Conservation (phyloP, 805 yeast species). For the Kregervanrija fluxuum region DNA sequence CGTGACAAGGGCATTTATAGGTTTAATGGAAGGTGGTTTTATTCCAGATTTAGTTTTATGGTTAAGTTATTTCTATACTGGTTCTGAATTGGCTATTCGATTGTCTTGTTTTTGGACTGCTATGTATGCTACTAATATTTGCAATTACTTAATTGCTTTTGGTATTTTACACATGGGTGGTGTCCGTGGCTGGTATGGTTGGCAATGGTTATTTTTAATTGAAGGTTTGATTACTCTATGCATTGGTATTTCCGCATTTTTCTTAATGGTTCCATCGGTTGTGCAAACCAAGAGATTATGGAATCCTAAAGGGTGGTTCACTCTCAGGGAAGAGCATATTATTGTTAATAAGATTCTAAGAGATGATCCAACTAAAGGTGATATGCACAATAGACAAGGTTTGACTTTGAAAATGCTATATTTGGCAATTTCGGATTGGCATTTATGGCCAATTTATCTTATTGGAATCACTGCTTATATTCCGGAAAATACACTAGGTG, state of each 20-base stretch:
- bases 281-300: conserved; percentile 25
- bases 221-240: conserved; percentile 52
- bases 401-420: conserved; percentile 33
- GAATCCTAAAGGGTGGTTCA: conserved; percentile 33
- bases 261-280: conserved; percentile 29
- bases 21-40: conserved; percentile 61
- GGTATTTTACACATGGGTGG: conserved; percentile 49
- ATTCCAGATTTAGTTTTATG: conserved; percentile 59
- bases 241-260: conserved; percentile 37
- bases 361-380: conserved; percentile 61
- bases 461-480: conserved; percentile 36
- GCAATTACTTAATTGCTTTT: conserved; percentile 38
- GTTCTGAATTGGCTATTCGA: conserved; percentile 50
- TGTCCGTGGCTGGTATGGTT: conserved; percentile 38
- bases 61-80: conserved; percentile 60
- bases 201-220: conserved; percentile 62
- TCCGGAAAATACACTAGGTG: conserved; percentile 29
- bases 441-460: conserved; percentile 48
- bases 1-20: conserved; percentile 44
- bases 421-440: conserved; percentile 39
- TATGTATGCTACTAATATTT: conserved; percentile 38
- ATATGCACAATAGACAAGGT: conserved; percentile 56
- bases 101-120: conserved; percentile 56
- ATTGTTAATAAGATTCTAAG: conserved; percentile 51
- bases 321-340: conserved; percentile 48